Conservation (phyloP, 345 rosid genomes). For the Psidium guajava region DNA sequence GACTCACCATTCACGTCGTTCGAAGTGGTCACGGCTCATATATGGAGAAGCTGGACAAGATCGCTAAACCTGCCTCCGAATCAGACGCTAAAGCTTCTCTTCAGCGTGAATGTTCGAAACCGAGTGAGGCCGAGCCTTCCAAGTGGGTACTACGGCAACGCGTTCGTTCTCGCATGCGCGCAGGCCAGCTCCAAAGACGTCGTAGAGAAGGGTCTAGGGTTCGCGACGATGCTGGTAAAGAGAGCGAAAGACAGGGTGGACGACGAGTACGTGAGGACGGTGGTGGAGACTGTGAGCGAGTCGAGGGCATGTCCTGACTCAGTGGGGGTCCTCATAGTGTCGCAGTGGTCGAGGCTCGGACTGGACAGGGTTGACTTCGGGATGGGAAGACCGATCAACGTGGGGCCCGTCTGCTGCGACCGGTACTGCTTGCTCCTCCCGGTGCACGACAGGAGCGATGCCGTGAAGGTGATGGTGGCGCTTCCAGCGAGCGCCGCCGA, state of each 20-base stretch:
- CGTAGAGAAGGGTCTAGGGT: slow-evolving; percentile 42
- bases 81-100: slow-evolving; percentile 60
- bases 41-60: slow-evolving; percentile 84
- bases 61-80: slow-evolving; percentile 52
- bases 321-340: slow-evolving; percentile 56
- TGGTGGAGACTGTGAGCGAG: slow-evolving; percentile 46
- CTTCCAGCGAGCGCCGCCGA: slow-evolving; percentile 54
- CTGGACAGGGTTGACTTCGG: slow-evolving; percentile 75
- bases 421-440: slow-evolving; percentile 72
- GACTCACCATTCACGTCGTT: slow-evolving; percentile 41
- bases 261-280: slow-evolving; percentile 43
- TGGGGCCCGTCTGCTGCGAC: slow-evolving; percentile 62
- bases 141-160: slow-evolving; percentile 72
- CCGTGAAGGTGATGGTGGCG: slow-evolving; percentile 70
- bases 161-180: slow-evolving; percentile 71
- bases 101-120: slow-evolving; percentile 53
- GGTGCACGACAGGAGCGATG: slow-evolving; percentile 34
- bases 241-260: slow-evolving; percentile 59
- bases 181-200: slow-evolving; percentile 48
- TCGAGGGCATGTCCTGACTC: slow-evolving; percentile 49
- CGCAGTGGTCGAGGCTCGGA: slow-evolving; percentile 90
- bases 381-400: slow-evolving; percentile 53
- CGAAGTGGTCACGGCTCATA: slow-evolving; percentile 72
- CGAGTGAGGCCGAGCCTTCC: slow-evolving; percentile 71
- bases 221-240: slow-evolving; percentile 48